phyloP scores from a whole-genome alignment of 768 basidiomycete genomes.

The Suillus sp. region DNA sequence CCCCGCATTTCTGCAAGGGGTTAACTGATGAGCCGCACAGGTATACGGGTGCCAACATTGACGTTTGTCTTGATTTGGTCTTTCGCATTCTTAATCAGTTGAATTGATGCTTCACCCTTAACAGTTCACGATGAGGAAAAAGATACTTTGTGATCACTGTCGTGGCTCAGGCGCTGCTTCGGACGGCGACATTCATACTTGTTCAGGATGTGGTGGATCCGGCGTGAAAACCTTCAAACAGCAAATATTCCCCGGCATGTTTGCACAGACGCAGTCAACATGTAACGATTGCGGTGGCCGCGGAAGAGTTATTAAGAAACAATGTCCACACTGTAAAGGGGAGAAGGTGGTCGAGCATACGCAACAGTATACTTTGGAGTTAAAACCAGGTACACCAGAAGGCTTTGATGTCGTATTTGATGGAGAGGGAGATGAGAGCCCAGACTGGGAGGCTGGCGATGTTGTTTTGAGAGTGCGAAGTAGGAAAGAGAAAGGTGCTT shows the following conservation, averaged over 20 bases:
- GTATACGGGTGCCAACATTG: constrained; percentile 85
- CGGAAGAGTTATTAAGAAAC: constrained; percentile 73
- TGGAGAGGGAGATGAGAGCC: constrained; percentile 95
- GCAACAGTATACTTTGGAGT: constrained; percentile 82
- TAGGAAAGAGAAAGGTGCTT: constrained; percentile 75
- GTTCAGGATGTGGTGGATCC: constrained; percentile 78
- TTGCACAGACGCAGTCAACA: constrained; percentile 81
- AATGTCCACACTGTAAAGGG: constrained; percentile 83
- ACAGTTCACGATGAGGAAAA: constrained; percentile 91
- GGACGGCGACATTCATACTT: constrained; percentile 85
- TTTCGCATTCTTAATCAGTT: background rate
- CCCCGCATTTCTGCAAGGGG: background rate
- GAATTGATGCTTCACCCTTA: constrained; percentile 14
- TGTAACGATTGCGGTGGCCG: constrained; percentile 86
- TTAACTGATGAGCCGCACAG: constrained; percentile 37
- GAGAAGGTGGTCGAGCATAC: constrained; percentile 80
- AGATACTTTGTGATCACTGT: constrained; percentile 94
- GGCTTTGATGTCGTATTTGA: constrained; percentile 92
- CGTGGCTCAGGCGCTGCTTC: constrained; percentile 94
- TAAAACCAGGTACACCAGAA: constrained; percentile 88
- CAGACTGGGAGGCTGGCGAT: constrained; percentile 96
- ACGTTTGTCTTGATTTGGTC: constrained; percentile 48
- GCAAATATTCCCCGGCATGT: constrained; percentile 97
- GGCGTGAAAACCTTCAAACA: constrained; percentile 87
- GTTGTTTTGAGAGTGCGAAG: constrained; percentile 85